Percentiles rank a stretch among this genome's conserved stretches.
Evolutionary conservation across 495 filamentous ascomycete genomes (phyloP).

Genomic region (Physcia stellaris): DNA sequence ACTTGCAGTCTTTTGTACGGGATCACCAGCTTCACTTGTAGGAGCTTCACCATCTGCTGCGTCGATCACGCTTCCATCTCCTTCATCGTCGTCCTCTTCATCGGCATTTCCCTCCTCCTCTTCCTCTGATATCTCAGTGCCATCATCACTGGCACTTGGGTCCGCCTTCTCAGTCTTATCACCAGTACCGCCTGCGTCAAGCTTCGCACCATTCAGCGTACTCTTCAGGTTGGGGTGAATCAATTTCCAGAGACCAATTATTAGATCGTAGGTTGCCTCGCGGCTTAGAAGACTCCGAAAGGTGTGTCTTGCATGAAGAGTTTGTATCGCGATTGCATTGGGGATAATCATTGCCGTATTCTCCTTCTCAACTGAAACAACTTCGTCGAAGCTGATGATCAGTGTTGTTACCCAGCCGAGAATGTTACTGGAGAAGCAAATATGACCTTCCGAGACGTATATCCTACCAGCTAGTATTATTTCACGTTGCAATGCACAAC

Average conservation of each 20-base stretch:
- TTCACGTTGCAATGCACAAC: constrained; percentile 87
- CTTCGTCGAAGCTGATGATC: constrained; percentile 95
- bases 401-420: constrained; percentile 94
- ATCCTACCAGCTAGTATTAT: constrained; percentile 89
- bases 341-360: constrained; percentile 92
- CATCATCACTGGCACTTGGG: constrained; percentile 38
- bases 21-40: constrained; percentile 44
- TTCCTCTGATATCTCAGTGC: constrained; percentile 42
- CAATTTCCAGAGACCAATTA: constrained; percentile 96
- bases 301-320: constrained; percentile 83
- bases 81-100: constrained; percentile 49
- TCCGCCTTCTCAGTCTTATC: constrained; percentile 85
- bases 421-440: constrained; percentile 99
- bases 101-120: constrained; percentile 64
- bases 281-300: constrained; percentile 91
- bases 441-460: constrained; percentile 92
- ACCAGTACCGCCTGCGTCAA: constrained; percentile 64
- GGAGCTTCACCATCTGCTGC: constrained; percentile 43
- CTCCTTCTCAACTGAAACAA: constrained; percentile 93
- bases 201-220: constrained; percentile 70
- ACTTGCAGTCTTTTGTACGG: constrained; percentile 33
- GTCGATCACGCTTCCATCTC: constrained; percentile 45
- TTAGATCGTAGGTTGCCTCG: constrained; percentile 91
- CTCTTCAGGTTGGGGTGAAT: constrained; percentile 83
- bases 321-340: constrained; percentile 94